A percentile compares a stretch with the other conserved stretches of the same genome.
These are phyloP conservation scores for Euphorbia tirucalli DNA, from an alignment of 345 rosid species.

Conservation along the genomic window DNA sequence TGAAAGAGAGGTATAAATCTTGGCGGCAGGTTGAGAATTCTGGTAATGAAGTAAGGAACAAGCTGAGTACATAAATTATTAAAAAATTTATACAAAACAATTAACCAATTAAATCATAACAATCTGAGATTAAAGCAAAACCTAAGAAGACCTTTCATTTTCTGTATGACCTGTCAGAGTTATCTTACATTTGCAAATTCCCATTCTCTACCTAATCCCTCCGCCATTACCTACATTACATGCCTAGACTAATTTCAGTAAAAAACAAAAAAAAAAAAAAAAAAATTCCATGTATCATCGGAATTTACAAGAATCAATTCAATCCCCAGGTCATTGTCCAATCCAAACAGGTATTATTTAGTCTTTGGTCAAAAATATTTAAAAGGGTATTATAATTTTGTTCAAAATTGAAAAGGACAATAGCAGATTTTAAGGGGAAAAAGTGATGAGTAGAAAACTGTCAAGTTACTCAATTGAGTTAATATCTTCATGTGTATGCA, in stretches of 20 bases:
- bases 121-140: background rate
- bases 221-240: constrained; percentile 7
- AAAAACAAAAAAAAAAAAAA: no score
- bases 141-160: constrained; percentile 21
- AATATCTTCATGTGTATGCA: background rate
- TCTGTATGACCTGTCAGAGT: constrained; percentile 25
- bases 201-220: constrained; percentile 33
- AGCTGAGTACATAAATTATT: background rate
- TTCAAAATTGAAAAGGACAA: constrained; percentile 14
- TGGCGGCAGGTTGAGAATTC: constrained; percentile 5
- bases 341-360: constrained; percentile 14
- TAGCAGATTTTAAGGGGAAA: constrained; percentile 13
- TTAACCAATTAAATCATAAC: background rate
- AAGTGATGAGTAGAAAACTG: constrained; percentile 12
- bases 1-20: background rate
- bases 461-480: constrained; percentile 26
- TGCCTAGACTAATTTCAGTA: no score
- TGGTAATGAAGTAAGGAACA: constrained; percentile 7
- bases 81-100: background rate
- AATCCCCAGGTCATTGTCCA: constrained; percentile 23
- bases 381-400: background rate
- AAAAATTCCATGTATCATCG: no score
- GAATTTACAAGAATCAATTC: background rate
- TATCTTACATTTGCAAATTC: constrained; percentile 17
- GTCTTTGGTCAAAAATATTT: constrained; percentile 17